Percentiles rank a stretch among this genome's conserved stretches.
These are phyloP conservation scores for Yamadazyma endophytica DNA, from an alignment of 805 yeast genomes.

Conservation along the genomic window DNA sequence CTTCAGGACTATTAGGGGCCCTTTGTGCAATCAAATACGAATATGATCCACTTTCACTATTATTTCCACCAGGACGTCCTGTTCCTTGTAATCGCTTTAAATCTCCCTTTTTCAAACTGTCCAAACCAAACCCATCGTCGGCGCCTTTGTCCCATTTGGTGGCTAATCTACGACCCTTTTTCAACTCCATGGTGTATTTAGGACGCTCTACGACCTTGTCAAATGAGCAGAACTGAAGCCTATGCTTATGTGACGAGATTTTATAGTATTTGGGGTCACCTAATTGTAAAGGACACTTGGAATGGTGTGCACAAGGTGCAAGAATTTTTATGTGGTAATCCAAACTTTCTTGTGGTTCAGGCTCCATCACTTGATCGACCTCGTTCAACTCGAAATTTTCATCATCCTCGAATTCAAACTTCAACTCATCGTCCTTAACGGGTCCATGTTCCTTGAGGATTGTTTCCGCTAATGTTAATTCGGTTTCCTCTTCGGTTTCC, in stretches of 20 bases:
- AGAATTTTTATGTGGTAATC: constrained; percentile 59
- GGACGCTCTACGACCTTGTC: constrained; percentile 74
- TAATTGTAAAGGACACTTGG: constrained; percentile 78
- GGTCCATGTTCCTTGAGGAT: constrained; percentile 40
- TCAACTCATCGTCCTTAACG: constrained; percentile 38
- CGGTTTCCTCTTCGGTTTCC: background rate
- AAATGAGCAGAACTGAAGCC: constrained; percentile 72
- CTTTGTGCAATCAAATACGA: constrained; percentile 73
- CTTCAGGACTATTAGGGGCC: constrained; percentile 38
- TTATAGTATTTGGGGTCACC: constrained; percentile 66
- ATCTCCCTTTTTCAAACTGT: constrained; percentile 23
- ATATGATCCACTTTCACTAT: constrained; percentile 66
- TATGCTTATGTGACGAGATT: constrained; percentile 51
- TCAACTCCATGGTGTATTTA: constrained; percentile 72
- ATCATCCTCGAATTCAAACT: constrained; percentile 43
- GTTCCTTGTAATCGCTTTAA: constrained; percentile 51
- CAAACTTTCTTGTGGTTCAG: constrained; percentile 15
- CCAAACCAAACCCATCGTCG: constrained; percentile 53
- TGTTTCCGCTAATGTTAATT: constrained; percentile 9
- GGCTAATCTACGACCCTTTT: constrained; percentile 73
- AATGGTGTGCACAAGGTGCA: constrained; percentile 92
- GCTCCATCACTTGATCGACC: constrained; percentile 15
- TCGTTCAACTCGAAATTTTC: constrained; percentile 22
- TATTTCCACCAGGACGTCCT: constrained; percentile 74
- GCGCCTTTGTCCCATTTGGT: constrained; percentile 63